Evolutionary conservation across 106 monocot species (phyloP), one percentile per base, ranked within the genome.

Genomic region (Platanthera zijinensis): DNA sequence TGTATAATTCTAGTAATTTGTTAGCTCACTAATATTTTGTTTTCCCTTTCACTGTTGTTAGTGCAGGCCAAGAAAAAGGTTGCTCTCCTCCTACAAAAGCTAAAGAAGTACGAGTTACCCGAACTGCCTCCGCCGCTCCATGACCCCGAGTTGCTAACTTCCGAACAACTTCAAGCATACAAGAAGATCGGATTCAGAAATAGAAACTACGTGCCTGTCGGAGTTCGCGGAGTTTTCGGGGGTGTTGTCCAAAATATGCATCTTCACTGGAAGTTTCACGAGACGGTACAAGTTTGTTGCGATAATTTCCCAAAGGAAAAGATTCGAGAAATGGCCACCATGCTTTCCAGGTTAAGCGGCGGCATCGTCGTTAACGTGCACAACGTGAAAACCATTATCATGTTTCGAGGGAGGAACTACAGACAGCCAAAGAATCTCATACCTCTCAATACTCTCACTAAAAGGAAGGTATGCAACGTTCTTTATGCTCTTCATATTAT

Each of bases 161-260:
- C 84, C 8, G 97, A 99, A 76, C 97, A 99, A 57, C 97, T 99
- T 80, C 97, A 94, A 69, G 97, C 97, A 53, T 99, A 86, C 78
- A 94, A 90, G 79, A 99, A 99, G 81, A 85, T 99, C 56, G 97
- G 94, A 48, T 99, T 90, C 59, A 88, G 87, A 88, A 99, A 99
- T 61, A 91, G 84, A 79, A 99, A 99, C 51, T 99, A 99, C 69
- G 94, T 94, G 4, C 92, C 94, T 48, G 97, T 99, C 32, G 97
- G 97, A 81, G 87, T 99, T 75, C 87, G 97, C 71, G 94, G 97
- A 51, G 97, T 99, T 46, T 99, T 99, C 83, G 94, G 97, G 45
- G 97, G 97, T 69, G 97, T 99, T 76, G 97, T 99, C 47, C 97
- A 99, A 76, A 99, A 94, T 64, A 99, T 99, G 97, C 97, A 99